Percentiles rank a stretch among this genome's conserved stretches.
Conservation (phyloP, 352 stramenopile genomes). For the Globisporangium radiosum region DNA sequence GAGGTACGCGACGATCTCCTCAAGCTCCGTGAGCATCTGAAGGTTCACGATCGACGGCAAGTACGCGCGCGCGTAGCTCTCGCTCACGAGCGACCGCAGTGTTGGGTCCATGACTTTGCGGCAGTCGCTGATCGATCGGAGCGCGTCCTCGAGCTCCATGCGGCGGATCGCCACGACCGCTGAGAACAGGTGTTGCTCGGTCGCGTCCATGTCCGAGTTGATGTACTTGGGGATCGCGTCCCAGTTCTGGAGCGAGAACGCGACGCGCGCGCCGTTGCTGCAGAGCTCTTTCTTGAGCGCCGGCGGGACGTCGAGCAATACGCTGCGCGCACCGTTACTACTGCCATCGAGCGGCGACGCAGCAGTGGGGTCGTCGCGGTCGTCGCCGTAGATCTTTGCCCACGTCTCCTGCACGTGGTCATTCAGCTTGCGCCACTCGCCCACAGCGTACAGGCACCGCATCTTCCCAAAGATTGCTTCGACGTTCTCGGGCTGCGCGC, state of each 20-base stretch:
- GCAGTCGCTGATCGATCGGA: conserved; percentile 90
- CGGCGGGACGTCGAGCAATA: conserved; percentile 64
- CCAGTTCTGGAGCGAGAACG: conserved; percentile 83
- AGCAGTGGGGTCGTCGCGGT: conserved; percentile 16
- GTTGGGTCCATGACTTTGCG: conserved; percentile 94
- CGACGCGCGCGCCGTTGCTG: conserved; percentile 71
- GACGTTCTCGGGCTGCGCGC: conserved; percentile 79
- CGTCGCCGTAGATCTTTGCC: conserved; percentile 80
- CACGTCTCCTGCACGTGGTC: conserved; percentile 88
- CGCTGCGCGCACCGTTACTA: not conserved
- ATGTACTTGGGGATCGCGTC: conserved; percentile 81
- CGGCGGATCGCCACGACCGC: conserved; percentile 93
- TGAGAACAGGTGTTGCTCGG: conserved; percentile 77
- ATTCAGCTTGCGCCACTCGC: conserved; percentile 95
- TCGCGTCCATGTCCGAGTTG: conserved; percentile 86
- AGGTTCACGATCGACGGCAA: conserved; percentile 94
- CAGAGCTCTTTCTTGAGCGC: conserved; percentile 82
- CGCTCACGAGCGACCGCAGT: conserved; percentile 96
- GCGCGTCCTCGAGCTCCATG: conserved; percentile 91
- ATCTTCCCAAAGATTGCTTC: conserved; percentile 97
- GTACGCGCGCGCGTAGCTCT: conserved; percentile 97
- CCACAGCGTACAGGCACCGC: conserved; percentile 97
- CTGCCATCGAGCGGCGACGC: not conserved
- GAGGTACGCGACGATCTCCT: conserved; percentile 85
- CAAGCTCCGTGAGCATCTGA: conserved; percentile 96